Base-by-base conservation (phyloP, 2,329 filamentous ascomycete genomes). In the Metarhizium anisopliae region DNA sequence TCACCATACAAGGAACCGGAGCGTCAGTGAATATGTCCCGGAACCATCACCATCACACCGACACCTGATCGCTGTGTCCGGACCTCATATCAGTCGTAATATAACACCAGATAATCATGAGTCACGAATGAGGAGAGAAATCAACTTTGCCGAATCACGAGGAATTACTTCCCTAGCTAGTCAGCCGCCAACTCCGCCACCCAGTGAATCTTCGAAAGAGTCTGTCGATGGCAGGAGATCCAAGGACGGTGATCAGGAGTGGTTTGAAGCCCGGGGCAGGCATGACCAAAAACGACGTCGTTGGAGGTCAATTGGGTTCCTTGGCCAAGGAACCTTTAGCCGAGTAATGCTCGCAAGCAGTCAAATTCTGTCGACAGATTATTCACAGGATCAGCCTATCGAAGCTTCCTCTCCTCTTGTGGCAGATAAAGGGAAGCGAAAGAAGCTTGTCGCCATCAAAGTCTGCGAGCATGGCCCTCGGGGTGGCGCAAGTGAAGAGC, bases 261-360 rank as follows among this genome's bases (percentile, higher is more conserved):
- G 84, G 59, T 94, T 91, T 66, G 79, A 88, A 64, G 86, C 89
- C 32, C 77, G 74, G 60, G 86, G 82, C 2, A 78, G 87, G 38
- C 76, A 80, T 52, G 84, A 90, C 57, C 74, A 82, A 61, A 91
- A 92, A 68, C 78, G 83, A 20, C 83, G 87, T 56, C 79, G 83
- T 61, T 99, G 94, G 84, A 83, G 89, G 61, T 87, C 87, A 13
- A 73, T 99, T 43, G 86, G 89, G 57, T 76, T 86, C 60, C 80
- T 99, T 6, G 94, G 94, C 5, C 90, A 96, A 64, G 94, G 94
- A 42, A 96, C 94, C 0, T 99, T 99, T 70, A 96, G 92, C 68
- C 89, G 89, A 65, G 94, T 99, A 20, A 87, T 95, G 73, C 77
- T 99, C 47, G 94, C 92, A 4, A 95, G 92, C 11, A 90, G 88